Percentiles rank a stretch among this genome's conserved stretches.
phyloP scores from a whole-genome alignment of 345 rosid species.

The Boechera stricta region DNA sequence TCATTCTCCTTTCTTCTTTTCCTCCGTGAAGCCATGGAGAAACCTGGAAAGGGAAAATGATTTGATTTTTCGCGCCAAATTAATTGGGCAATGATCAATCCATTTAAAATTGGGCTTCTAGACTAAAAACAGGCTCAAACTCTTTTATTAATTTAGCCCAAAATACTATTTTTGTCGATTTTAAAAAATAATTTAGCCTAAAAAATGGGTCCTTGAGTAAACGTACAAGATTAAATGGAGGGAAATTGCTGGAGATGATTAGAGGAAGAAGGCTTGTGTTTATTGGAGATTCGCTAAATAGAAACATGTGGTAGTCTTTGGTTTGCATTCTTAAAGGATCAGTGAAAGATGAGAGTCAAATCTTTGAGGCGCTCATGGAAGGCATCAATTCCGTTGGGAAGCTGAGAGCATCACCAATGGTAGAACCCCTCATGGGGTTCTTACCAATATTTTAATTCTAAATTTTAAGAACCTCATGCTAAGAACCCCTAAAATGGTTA shows the following conservation, averaged over 20 bases:
- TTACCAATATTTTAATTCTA: too few species aligned
- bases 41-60: neutral
- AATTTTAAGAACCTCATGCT: too few species aligned
- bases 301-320: slow-evolving; percentile 98
- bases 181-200: neutral
- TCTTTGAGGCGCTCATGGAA: slow-evolving; percentile 77
- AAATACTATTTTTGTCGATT: slow-evolving; percentile 4
- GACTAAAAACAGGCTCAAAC: neutral
- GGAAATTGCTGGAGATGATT: slow-evolving; percentile 68
- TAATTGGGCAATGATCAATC: neutral
- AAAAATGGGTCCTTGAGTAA: neutral
- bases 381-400: slow-evolving; percentile 76
- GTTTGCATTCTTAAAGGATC: slow-evolving; percentile 80
- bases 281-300: slow-evolving; percentile 89
- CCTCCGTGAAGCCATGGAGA: slow-evolving; percentile 48
- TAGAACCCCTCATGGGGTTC: too few species aligned
- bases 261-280: slow-evolving; percentile 88
- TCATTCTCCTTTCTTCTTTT: slow-evolving; percentile 51
- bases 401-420: too few species aligned
- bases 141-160: too few species aligned
- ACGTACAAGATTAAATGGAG: slow-evolving; percentile 68
- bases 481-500: too few species aligned
- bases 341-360: slow-evolving; percentile 66
- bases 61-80: slow-evolving; percentile 22
- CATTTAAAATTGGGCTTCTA: neutral